Evolutionary conservation across 352 stramenopile genomes (phyloP), one percentile per base, ranked within the genome.

Genomic region (Globisporangium yorkense): DNA sequence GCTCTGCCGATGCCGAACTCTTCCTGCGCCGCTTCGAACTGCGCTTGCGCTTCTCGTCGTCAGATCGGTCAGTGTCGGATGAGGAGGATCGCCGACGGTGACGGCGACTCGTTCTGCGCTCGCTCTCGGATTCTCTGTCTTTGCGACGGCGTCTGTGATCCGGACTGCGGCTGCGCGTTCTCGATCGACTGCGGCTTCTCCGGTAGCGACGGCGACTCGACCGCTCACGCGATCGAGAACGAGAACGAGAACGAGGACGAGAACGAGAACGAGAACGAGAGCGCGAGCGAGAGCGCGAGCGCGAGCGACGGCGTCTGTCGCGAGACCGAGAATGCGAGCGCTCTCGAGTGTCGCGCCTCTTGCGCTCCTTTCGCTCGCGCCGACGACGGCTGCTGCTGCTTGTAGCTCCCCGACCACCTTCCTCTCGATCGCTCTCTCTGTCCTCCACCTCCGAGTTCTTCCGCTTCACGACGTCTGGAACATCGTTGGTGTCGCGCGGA

Each of bases 221-320:
- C 6, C 68, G 66, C 27, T 76, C 67, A 33, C 58, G 67, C 15
- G 68, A 77, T 16, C 54, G 59, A 31, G 60, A 71, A 3, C 65
- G 59, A 54, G 31, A 27, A n/a, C 47, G 47, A 24, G 37, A 41
- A 5, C 56, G 65, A 8, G 40, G 21, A 29, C 59, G 62, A 48
- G 59, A 55, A 0, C 61, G 54, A 51, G 59, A 49, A 12, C 62
- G 59, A 1, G 65, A 65, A 5, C 53, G 68, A 37, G 63, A 61
- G 39, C 57, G 54, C 0, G 65, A 65, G 9, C 53, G 68, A 37
- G 63, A 61, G 43, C 57, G 54, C 15, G 63, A 61, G 43, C 57
- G 54, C 15, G 71, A 59, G 20, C 67, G 54, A 39, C 60, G 54
- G 15, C 37, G 37, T 43, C 37, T 43, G 37, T 68, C 56, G 4